Percentiles rank a stretch among this genome's conserved stretches.
These are phyloP conservation scores for Hymenoscyphus repandus DNA, from an alignment of 2,329 filamentous ascomycete species.

Conservation along the genomic window DNA sequence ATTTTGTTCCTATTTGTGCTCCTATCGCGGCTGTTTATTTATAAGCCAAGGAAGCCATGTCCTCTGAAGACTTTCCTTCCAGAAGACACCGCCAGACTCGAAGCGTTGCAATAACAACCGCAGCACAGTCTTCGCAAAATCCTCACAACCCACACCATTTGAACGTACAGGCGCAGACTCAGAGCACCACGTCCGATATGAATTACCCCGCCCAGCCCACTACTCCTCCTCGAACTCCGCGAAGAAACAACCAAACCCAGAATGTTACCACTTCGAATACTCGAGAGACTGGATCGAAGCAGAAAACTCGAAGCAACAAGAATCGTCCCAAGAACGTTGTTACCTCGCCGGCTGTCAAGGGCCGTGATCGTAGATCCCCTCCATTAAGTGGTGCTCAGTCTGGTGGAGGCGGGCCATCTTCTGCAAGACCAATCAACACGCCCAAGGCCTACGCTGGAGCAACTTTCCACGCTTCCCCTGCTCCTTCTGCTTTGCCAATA, in stretches of 20 bases:
- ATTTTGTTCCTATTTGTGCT: slow-evolving; percentile 15
- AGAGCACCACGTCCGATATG: slow-evolving; percentile 27
- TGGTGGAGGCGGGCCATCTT: slow-evolving; percentile 21
- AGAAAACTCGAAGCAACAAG: slow-evolving; percentile 30
- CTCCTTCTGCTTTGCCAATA: slow-evolving; percentile 81
- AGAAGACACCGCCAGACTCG: slow-evolving; percentile 31
- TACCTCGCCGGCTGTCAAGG: slow-evolving; percentile 25
- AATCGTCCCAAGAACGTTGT: slow-evolving; percentile 28
- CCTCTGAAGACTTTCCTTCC: slow-evolving; percentile 35
- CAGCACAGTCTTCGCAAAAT: slow-evolving; percentile 24
- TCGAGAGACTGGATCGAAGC: slow-evolving; percentile 27
- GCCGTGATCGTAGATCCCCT: slow-evolving; percentile 24
- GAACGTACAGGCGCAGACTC: slow-evolving; percentile 36
- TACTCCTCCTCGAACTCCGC: slow-evolving; percentile 32
- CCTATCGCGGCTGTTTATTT: slow-evolving; percentile 37
- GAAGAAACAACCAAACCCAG: slow-evolving; percentile 21
- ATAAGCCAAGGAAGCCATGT: slow-evolving; percentile 43
- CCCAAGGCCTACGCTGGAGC: slow-evolving; percentile 71
- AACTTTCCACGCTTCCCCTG: slow-evolving; percentile 92
- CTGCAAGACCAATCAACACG: slow-evolving; percentile 37
- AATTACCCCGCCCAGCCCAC: slow-evolving; percentile 23
- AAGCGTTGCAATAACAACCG: slow-evolving; percentile 22
- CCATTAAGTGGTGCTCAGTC: slow-evolving; percentile 24
- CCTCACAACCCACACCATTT: slow-evolving; percentile 43
- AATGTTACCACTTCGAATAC: slow-evolving; percentile 16